phyloP scores from a whole-genome alignment of 2,329 filamentous ascomycete genomes.

The Trichoderma oligosporum region DNA sequence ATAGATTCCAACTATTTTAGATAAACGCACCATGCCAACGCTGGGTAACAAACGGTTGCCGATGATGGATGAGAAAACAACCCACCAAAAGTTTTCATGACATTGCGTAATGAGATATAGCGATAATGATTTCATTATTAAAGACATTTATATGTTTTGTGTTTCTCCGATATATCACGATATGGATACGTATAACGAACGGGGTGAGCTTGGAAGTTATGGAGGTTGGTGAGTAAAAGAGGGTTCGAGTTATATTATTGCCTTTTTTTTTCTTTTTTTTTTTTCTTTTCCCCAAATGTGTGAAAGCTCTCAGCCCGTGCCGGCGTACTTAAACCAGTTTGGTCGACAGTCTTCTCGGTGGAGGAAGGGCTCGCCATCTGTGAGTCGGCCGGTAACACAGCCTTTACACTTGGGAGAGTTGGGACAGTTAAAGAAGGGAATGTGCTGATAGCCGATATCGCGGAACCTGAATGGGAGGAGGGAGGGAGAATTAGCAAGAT shows the following conservation, averaged over 20 bases:
- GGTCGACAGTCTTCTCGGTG: conserved; percentile 90
- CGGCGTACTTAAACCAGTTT: conserved; percentile 95
- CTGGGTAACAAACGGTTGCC: background rate
- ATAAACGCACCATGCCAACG: too few species aligned
- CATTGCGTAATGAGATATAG: background rate
- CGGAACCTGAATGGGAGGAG: conserved; percentile 70
- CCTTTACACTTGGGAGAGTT: conserved; percentile 91
- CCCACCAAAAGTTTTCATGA: background rate
- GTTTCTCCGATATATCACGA: background rate
- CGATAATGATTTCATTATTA: background rate
- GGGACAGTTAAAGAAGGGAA: conserved; percentile 98
- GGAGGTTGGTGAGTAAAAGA: background rate
- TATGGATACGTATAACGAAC: background rate
- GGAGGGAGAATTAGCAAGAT: conserved; percentile 14
- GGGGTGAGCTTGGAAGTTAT: background rate
- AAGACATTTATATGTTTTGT: background rate
- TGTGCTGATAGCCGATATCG: conserved; percentile 97
- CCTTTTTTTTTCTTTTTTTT: too few species aligned
- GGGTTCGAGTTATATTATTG: too few species aligned
- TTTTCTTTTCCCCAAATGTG: too few species aligned
- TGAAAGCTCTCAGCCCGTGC: conserved; percentile 58
- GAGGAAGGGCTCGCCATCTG: conserved; percentile 80
- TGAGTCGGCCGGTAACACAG: conserved; percentile 82
- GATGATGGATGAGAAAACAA: background rate
- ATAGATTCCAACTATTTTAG: too few species aligned